Evolutionary conservation across 2,329 filamentous ascomycete species (phyloP), one percentile per base, ranked within the genome.

Genomic region (Botrytis aclada): DNA sequence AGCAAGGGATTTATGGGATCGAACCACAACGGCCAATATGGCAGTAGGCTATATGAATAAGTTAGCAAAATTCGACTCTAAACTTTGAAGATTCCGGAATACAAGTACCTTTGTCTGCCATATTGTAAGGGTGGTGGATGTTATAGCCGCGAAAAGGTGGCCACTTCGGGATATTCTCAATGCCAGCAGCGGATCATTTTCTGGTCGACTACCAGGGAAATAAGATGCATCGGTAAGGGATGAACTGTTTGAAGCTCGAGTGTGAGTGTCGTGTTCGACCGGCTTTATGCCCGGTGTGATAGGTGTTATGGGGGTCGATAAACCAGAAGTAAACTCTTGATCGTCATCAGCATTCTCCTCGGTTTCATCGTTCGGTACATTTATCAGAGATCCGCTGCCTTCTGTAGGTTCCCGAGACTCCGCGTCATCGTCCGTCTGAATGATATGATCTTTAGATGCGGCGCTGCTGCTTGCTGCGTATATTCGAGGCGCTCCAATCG

Each of bases 81-180:
- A 25, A 2, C 32, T 37, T 29, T 37, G 16, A 20, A 58, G 56
- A 56, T 65, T 70, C 72, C 70, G 56, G 37, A 43, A 45, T 69
- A 66, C 61, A 79, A 85, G 74, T 86, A 94, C 94, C 88, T 95
- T 95, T 72, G 93, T 95, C 84, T 99, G 96, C 96, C 96, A 99
- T 77, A 99, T 87, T n/a, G 93, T 94, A 81, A 99, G 89, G 20
- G 93, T 92, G 2, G 93, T 93, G 8, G 88, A 85, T 0, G 95
- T 98, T 80, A 98, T 93, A 64, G 94, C 94, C 69, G 93, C 93
- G 83, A 99, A 98, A 75, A 92, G 84, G 79, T 95, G 92, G 58
- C 95, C 95, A 72, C 88, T 91, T 62, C 95, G 89, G 3, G 95
- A 93, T 58, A 94, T 88, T 76, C 90, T 89, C 71, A 97, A 85